These are phyloP conservation scores for Pneumocystis murina DNA, from an alignment of 1,139 yeast species.

Conservation along the genomic window DNA sequence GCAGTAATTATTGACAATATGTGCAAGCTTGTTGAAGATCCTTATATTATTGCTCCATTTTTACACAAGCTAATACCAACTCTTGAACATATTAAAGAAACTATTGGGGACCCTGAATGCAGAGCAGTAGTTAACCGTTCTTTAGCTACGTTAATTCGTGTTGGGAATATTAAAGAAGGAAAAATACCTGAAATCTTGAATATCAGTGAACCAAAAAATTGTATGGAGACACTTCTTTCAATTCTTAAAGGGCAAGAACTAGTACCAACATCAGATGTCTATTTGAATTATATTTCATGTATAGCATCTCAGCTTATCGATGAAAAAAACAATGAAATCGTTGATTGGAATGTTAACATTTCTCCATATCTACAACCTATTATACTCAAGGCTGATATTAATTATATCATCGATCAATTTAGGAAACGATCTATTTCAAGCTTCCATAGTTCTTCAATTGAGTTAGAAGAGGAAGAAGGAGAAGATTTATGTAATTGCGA, in stretches of 20 bases:
- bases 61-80: slow-evolving; percentile 90
- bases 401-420: slow-evolving; percentile 81
- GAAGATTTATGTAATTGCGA: slow-evolving; percentile 99
- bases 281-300: slow-evolving; percentile 73
- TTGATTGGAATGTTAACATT: slow-evolving; percentile 74
- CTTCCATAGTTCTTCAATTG: slow-evolving; percentile 94
- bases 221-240: slow-evolving; percentile 64
- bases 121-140: slow-evolving; percentile 97
- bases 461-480: slow-evolving; percentile 99
- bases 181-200: slow-evolving; percentile 89
- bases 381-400: slow-evolving; percentile 85
- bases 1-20: slow-evolving; percentile 99
- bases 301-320: slow-evolving; percentile 98
- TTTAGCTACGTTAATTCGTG: slow-evolving; percentile 93
- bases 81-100: slow-evolving; percentile 79
- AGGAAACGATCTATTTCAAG: slow-evolving; percentile 94
- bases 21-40: slow-evolving; percentile 99
- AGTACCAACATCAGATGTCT: slow-evolving; percentile 59
- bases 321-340: slow-evolving; percentile 90
- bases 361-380: slow-evolving; percentile 91
- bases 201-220: slow-evolving; percentile 90
- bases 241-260: slow-evolving; percentile 46
- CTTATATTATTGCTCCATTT: slow-evolving; percentile 99
- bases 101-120: slow-evolving; percentile 99
- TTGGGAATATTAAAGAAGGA: slow-evolving; percentile 89